Evolutionary conservation across 2,329 filamentous ascomycete genomes (phyloP).

Genomic region (Gnomoniopsis sp.): DNA sequence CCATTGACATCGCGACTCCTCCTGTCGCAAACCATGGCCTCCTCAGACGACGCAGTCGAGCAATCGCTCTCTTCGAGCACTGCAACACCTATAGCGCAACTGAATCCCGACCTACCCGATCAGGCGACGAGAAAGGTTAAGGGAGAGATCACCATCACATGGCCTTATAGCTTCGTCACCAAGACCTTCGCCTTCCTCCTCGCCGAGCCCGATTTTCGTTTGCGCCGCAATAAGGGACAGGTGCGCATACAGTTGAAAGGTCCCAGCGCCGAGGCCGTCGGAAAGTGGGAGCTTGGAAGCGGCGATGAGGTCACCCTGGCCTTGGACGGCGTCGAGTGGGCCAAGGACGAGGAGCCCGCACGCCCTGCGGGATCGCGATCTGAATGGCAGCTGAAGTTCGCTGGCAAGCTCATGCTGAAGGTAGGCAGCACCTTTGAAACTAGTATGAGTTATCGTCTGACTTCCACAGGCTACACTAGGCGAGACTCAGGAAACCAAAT

Average conservation of each 20-base stretch:
- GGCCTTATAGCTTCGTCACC: slow-evolving; percentile 83
- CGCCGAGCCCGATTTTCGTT: slow-evolving; percentile 78
- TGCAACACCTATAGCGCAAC: slow-evolving; percentile 52
- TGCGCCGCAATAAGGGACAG: slow-evolving; percentile 74
- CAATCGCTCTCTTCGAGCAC: slow-evolving; percentile 21
- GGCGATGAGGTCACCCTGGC: slow-evolving; percentile 72
- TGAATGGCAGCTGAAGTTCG: slow-evolving; percentile 58
- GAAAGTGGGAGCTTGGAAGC: slow-evolving; percentile 66
- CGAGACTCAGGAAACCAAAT: slow-evolving; percentile 43
- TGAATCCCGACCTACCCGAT: slow-evolving; percentile 45
- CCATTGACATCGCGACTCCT: slow-evolving; percentile 13
- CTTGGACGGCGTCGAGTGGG: slow-evolving; percentile 67
- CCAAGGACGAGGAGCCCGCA: slow-evolving; percentile 45
- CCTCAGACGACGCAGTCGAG: slow-evolving; percentile 18
- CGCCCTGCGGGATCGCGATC: slow-evolving; percentile 48
- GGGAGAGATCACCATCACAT: slow-evolving; percentile 78
- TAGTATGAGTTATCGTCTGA: background rate
- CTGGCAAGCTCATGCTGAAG: slow-evolving; percentile 45
- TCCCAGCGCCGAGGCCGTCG: slow-evolving; percentile 65
- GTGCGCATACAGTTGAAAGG: slow-evolving; percentile 74
- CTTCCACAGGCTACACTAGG: slow-evolving; percentile 38
- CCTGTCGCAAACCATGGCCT: slow-evolving; percentile 20
- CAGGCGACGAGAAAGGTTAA: slow-evolving; percentile 48
- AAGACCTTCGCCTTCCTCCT: slow-evolving; percentile 74
- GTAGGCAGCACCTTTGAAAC: slow-evolving; percentile 26